A percentile compares a stretch with the other conserved stretches of the same genome.
These are phyloP conservation scores for Penicillium decumbens DNA, from an alignment of 2,329 filamentous ascomycete genomes.

Conservation along the genomic window DNA sequence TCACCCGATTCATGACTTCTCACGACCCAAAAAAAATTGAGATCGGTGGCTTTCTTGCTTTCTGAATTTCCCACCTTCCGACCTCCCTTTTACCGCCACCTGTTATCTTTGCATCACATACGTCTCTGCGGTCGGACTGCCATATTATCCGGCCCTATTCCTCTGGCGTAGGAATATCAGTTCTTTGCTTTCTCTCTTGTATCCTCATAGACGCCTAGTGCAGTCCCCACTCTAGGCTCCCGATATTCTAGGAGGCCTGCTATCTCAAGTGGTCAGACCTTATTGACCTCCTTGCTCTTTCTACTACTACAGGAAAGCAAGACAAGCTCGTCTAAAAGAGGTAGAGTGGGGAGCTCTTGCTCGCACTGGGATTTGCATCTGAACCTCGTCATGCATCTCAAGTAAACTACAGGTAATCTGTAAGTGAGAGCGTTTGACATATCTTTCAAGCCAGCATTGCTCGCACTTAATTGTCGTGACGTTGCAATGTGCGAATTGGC, in stretches of 20 bases:
- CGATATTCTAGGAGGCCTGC: not conserved
- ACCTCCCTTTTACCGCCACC: not conserved
- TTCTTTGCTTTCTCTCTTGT: constrained; percentile 5
- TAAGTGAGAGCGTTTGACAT: not conserved
- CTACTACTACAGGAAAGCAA: not conserved
- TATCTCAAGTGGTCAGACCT: not conserved
- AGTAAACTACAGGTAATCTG: not conserved
- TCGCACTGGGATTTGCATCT: constrained; percentile 9
- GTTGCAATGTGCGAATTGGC: not conserved
- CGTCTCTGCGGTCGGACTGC: constrained; percentile 9
- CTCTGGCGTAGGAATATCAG: constrained; percentile 1
- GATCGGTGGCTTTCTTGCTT: constrained; percentile 18
- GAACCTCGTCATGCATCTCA: constrained; percentile 7
- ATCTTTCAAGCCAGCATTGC: not conserved
- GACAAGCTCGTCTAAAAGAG: not conserved
- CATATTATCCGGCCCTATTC: constrained; percentile 3
- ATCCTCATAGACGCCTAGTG: constrained; percentile 11
- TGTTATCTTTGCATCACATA: constrained; percentile 11
- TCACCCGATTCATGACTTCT: constrained; percentile 20
- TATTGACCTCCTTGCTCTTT: not conserved
- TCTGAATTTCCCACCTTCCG: constrained; percentile 1
- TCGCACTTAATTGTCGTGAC: not conserved
- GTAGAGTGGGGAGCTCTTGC: constrained; percentile 4
- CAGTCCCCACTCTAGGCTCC: not conserved
- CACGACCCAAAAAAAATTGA: constrained; percentile 20